Evolutionary conservation across 148 eudicot genomes (phyloP).

Genomic region (Polygonum aviculare): DNA sequence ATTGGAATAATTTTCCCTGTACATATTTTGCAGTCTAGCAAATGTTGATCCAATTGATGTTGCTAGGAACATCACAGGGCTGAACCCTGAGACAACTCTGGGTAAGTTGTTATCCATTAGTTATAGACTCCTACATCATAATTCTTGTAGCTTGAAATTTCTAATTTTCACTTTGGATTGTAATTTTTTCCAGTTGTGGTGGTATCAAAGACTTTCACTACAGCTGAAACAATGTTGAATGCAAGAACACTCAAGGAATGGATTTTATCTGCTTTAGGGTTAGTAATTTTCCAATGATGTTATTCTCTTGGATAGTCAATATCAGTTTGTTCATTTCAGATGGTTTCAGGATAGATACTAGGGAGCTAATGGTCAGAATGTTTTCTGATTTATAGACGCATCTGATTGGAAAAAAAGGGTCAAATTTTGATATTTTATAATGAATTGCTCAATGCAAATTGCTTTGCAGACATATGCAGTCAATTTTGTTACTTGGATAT

Average conservation of each 20-base stretch:
- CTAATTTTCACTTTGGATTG: conserved; percentile 7
- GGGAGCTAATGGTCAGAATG: background rate
- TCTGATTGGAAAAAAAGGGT: background rate
- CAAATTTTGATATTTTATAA: background rate
- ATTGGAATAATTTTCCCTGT: background rate
- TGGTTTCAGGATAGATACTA: conserved; percentile 1
- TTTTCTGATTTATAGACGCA: background rate
- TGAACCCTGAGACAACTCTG: conserved; percentile 92
- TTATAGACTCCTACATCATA: background rate
- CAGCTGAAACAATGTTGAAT: conserved; percentile 98
- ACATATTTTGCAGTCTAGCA: conserved; percentile 59
- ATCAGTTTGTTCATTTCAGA: background rate
- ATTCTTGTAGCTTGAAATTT: background rate
- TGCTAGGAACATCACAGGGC: conserved; percentile 75
- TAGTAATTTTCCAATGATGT: conserved; percentile 16
- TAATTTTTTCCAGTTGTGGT: conserved; percentile 62
- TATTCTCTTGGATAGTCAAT: background rate
- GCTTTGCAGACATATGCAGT: background rate
- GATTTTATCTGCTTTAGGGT: conserved; percentile 96
- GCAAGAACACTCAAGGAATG: conserved; percentile 96
- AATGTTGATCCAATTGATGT: conserved; percentile 97
- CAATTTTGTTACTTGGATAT: background rate
- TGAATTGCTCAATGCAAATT: background rate
- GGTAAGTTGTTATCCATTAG: conserved; percentile 21
- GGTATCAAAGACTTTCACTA: conserved; percentile 96